These are phyloP conservation scores for Gaertneriomyces sp. DNA, from an alignment of 192 early-diverging fungal genomes.

Conservation along the genomic window DNA sequence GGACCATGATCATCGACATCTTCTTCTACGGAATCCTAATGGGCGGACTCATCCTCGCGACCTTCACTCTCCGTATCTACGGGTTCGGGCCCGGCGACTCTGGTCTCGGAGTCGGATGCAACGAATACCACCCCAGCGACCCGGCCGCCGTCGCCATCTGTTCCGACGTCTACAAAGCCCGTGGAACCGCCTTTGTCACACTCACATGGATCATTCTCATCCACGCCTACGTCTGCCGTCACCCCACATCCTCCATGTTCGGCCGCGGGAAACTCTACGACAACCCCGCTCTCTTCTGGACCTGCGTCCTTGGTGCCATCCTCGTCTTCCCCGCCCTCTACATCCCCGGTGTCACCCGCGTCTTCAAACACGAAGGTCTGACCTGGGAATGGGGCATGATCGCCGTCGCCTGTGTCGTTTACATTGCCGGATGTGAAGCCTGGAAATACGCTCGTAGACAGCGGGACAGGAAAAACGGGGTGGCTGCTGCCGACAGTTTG, in stretches of 20 bases:
- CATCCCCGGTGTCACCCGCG: constrained; percentile 61
- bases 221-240: constrained; percentile 74
- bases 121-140: constrained; percentile 44
- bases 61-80: constrained; percentile 57
- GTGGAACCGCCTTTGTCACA: constrained; percentile 67
- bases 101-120: constrained; percentile 17
- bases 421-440: constrained; percentile 59
- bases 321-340: constrained; percentile 58
- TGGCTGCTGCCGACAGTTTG: too few species aligned
- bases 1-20: constrained; percentile 63
- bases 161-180: constrained; percentile 39
- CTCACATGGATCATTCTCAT: constrained; percentile 68
- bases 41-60: constrained; percentile 57
- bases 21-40: constrained; percentile 65
- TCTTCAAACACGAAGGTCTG: constrained; percentile 26
- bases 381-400: constrained; percentile 68
- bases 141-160: constrained; percentile 60
- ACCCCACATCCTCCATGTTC: constrained; percentile 61
- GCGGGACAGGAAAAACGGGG: too few species aligned
- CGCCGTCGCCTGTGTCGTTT: constrained; percentile 53
- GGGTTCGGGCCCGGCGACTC: not conserved
- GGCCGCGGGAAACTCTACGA: constrained; percentile 23
- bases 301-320: constrained; percentile 45
- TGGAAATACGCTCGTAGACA: constrained; percentile 46
- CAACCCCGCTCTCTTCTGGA: constrained; percentile 49